A percentile compares a stretch with the other conserved stretches of the same genome.
These are phyloP conservation scores for Mangifera indica DNA, from an alignment of 345 rosid genomes.

Conservation along the genomic window DNA sequence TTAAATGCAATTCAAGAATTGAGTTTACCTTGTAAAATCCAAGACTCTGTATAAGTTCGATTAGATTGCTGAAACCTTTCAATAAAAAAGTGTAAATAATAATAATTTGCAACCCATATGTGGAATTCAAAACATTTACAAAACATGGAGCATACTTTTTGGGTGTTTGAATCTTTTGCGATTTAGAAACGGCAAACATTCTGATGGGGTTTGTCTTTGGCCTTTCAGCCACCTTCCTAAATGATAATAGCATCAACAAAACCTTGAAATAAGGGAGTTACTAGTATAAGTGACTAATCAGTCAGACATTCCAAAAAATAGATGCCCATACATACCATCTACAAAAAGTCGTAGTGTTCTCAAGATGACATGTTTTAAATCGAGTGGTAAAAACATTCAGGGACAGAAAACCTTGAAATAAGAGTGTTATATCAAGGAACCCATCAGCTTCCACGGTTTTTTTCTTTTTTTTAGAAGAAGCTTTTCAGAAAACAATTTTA, in stretches of 20 bases:
- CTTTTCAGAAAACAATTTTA: too few species aligned
- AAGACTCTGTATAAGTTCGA: slow-evolving; percentile 73
- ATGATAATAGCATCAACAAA: slow-evolving; percentile 6
- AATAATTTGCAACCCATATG: not conserved
- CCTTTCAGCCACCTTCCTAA: slow-evolving; percentile 45
- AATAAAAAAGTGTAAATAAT: slow-evolving; percentile 20
- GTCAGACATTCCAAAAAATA: not conserved
- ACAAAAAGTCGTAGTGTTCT: not conserved
- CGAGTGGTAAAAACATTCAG: not conserved
- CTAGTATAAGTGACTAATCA: slow-evolving; percentile 3
- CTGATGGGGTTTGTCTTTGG: slow-evolving; percentile 31
- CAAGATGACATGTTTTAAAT: slow-evolving; percentile 7
- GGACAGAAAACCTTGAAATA: not conserved
- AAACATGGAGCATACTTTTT: slow-evolving; percentile 44
- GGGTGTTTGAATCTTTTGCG: slow-evolving; percentile 46
- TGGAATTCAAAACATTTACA: not conserved
- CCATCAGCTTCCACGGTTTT: not conserved
- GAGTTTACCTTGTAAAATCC: slow-evolving; percentile 82
- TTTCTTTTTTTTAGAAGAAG: too few species aligned
- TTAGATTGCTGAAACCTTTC: slow-evolving; percentile 92
- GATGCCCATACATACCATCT: not conserved
- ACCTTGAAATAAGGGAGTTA: too few species aligned
- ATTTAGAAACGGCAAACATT: slow-evolving; percentile 50
- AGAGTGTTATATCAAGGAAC: not conserved
- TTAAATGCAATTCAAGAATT: slow-evolving; percentile 14